Evolutionary conservation across 805 yeast genomes (phyloP), one percentile per base, ranked within the genome.

Genomic region (Wickerhamomyces silvicola): DNA sequence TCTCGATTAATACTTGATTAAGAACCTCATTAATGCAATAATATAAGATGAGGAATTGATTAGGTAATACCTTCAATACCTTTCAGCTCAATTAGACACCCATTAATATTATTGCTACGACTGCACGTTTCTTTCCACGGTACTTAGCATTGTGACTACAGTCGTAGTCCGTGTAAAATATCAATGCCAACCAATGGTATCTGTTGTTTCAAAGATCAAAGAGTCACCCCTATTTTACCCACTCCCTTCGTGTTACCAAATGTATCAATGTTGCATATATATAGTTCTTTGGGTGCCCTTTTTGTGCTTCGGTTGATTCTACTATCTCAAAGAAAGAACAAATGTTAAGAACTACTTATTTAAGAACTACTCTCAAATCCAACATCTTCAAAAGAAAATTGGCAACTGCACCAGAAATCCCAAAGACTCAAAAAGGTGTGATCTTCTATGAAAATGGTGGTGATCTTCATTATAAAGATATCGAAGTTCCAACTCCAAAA

Each of bases 401-500:
- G 23, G 51, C 52, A 29, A 27, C 66, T 44, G 51, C 57, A 32
- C 51, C 49, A 36, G 50, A 36, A 25, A 57, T 71, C 42, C 78
- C 78, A 45, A 43, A 52, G 24, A 64, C 66, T 13, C 78, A 71
- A 52, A 71, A 71, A 50, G 78, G 67, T 33, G 66, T 70, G 21
- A 57, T 70, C 41, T 71, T 71, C 53, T 72, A 71, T 53, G 68
- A 65, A 48, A 59, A 62, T 50, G 71, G 72, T 39, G 77, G 75
- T 38, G 58, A 58, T 18, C 56, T 71, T 51, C 52, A 56, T 27
- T 71, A 70, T 60, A 62, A 62, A 43, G 78, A 73, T 50, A 65
- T 70, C 35, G 68, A 75, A 22, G 77, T 72, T 22, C 80, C 84
- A 54, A 57, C 41, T 28, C 83, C 83, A 54, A 72, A 72, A 56